A percentile compares a stretch with the other conserved stretches of the same genome.
Evolutionary conservation across 257 asterid genomes (phyloP).

Genomic region (Penstemon barbatus): DNA sequence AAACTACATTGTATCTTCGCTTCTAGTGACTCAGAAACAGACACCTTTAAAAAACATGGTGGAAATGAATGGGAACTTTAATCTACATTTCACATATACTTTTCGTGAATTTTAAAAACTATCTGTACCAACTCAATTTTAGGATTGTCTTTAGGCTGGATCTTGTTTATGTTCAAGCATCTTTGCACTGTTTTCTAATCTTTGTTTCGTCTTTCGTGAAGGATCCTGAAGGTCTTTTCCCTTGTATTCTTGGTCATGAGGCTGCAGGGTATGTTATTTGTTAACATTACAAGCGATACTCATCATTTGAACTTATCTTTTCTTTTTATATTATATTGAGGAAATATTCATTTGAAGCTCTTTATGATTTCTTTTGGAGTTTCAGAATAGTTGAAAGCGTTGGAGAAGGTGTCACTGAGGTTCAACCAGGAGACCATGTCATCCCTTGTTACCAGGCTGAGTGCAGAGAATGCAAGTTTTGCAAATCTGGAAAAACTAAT

Average conservation of each 20-base stretch:
- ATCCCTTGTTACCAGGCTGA: slow-evolving; percentile 99
- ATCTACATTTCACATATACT: no score
- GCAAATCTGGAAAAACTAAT: slow-evolving; percentile 95
- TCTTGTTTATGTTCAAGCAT: neutral
- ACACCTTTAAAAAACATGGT: no score
- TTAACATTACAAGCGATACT: neutral
- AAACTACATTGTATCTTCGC: no score
- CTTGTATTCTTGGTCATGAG: slow-evolving; percentile 98
- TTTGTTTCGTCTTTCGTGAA: slow-evolving; percentile 34
- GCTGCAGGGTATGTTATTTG: slow-evolving; percentile 81
- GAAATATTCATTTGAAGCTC: neutral
- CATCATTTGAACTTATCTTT: neutral
- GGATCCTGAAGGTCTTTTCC: slow-evolving; percentile 99
- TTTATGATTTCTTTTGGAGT: neutral
- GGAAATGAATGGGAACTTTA: no score
- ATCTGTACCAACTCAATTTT: no score
- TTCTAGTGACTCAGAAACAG: no score
- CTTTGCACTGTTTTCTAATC: slow-evolving; percentile 15
- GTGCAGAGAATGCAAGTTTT: slow-evolving; percentile 92
- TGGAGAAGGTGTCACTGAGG: slow-evolving; percentile 94
- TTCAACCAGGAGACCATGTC: slow-evolving; percentile 92
- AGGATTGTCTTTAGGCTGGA: no score
- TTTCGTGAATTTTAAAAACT: no score
- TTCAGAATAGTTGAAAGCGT: slow-evolving; percentile 77
- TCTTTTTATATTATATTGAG: neutral